Evolutionary conservation across 2,329 filamentous ascomycete genomes (phyloP).

Genomic region (Diaporthe vexans): DNA sequence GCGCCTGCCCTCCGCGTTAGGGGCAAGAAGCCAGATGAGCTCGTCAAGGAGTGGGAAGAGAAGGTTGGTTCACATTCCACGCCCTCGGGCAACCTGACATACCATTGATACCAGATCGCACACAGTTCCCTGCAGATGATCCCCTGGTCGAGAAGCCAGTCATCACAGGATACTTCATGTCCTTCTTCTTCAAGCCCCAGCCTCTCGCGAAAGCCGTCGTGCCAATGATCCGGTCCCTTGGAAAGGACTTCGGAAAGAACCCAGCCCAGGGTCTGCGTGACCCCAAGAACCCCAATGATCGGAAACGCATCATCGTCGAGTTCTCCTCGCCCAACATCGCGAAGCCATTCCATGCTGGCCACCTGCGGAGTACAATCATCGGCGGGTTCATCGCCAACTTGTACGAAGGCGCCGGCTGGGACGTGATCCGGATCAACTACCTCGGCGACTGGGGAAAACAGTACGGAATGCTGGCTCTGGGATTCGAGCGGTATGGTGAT

Average conservation of each 20-base stretch:
- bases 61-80: conserved; percentile 60
- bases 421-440: conserved; percentile 82
- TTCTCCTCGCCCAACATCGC: conserved; percentile 91
- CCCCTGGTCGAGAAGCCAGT: conserved; percentile 80
- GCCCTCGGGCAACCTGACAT: too few relatives aligned
- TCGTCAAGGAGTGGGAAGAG: conserved; percentile 72
- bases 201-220: conserved; percentile 77
- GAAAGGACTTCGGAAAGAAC: conserved; percentile 75
- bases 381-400: conserved; percentile 82
- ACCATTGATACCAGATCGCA: conserved; percentile 17
- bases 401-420: conserved; percentile 79
- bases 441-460: conserved; percentile 88
- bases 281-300: conserved; percentile 70
- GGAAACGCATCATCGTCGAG: conserved; percentile 80
- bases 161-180: conserved; percentile 77
- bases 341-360: conserved; percentile 85
- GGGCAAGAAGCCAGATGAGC: conserved; percentile 74
- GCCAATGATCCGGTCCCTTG: conserved; percentile 76
- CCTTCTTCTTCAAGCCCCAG: conserved; percentile 84
- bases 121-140: conserved; percentile 77
- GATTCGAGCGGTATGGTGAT: conserved; percentile 80
- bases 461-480: conserved; percentile 79
- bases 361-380: conserved; percentile 84
- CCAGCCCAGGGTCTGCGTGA: conserved; percentile 71
- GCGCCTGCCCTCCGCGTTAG: conserved; percentile 85